Evolutionary conservation across 192 early-diverging fungal genomes (phyloP).

Genomic region (Obelidium mucronatum): DNA sequence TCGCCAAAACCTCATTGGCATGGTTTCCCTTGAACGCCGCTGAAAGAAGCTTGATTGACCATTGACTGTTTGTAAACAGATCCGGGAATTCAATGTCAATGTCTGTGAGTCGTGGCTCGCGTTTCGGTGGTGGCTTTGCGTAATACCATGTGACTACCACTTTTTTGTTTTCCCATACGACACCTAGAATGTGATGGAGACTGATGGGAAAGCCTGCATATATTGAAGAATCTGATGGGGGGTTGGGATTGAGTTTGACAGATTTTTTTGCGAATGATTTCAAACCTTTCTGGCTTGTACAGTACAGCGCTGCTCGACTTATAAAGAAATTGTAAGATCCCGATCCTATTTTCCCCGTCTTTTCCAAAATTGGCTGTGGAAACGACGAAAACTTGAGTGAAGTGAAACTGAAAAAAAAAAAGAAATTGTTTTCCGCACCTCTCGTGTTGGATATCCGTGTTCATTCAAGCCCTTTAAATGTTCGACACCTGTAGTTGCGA

Average conservation of each 20-base stretch:
- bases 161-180: conserved; percentile 29
- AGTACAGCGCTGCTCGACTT: conserved; percentile 23
- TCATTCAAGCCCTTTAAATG: conserved; percentile 24
- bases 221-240: conserved; percentile 11
- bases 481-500: not conserved
- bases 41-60: conserved; percentile 15
- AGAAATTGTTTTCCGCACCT: conserved; percentile 2
- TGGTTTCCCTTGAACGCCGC: conserved; percentile 19
- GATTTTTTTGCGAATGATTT: not conserved
- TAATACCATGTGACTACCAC: conserved; percentile 16
- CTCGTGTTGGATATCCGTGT: conserved; percentile 16
- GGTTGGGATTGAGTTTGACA: not conserved
- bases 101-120: conserved; percentile 14
- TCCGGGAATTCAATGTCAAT: conserved; percentile 23
- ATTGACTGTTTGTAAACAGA: conserved; percentile 23
- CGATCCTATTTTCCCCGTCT: conserved; percentile 13
- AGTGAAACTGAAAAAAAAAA: not conserved
- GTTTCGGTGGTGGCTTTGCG: conserved; percentile 1
- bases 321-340: conserved; percentile 19
- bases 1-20: conserved; percentile 16
- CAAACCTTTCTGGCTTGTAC: conserved; percentile 12
- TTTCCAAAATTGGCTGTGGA: conserved; percentile 23
- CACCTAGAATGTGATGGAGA: conserved; percentile 19
- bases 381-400: not conserved
- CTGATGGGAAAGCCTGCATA: conserved; percentile 10